phyloP scores from a whole-genome alignment of 106 monocot genomes.

The Acorus calamus region DNA sequence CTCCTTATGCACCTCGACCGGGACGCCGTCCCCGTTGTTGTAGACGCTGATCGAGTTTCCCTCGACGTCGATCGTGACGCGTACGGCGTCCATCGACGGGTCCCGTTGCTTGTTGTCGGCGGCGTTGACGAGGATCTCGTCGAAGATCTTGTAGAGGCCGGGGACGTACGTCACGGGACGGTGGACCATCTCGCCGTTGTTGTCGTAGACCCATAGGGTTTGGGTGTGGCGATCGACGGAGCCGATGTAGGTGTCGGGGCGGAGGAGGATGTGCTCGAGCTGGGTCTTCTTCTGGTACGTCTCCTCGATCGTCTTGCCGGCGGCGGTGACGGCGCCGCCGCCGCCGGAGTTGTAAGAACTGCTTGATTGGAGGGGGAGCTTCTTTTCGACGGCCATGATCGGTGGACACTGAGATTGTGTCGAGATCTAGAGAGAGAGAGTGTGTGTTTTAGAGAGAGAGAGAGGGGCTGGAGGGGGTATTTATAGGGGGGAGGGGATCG shows the following conservation, averaged over 20 bases:
- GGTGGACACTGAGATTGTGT: slow-evolving; percentile 43
- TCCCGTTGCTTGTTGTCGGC: slow-evolving; percentile 99
- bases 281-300: slow-evolving; percentile 99
- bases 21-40: slow-evolving; percentile 92
- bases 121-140: slow-evolving; percentile 99
- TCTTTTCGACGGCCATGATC: slow-evolving; percentile 35
- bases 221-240: slow-evolving; percentile 89
- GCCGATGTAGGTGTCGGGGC: slow-evolving; percentile 96
- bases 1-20: slow-evolving; percentile 94
- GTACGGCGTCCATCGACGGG: slow-evolving; percentile 72
- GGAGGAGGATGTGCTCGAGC: slow-evolving; percentile 97
- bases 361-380: slow-evolving; percentile 66
- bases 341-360: slow-evolving; percentile 44
- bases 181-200: slow-evolving; percentile 48
- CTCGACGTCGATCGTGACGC: slow-evolving; percentile 71
- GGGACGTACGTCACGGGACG: slow-evolving; percentile 75
- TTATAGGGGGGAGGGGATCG: not conserved
- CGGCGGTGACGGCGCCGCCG: not conserved
- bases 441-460: not conserved
- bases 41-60: slow-evolving; percentile 60
- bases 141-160: slow-evolving; percentile 98
- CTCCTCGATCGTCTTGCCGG: slow-evolving; percentile 71
- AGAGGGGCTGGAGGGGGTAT: not conserved
- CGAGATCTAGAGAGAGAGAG: not conserved
- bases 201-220: slow-evolving; percentile 77